A percentile compares a stretch with the other conserved stretches of the same genome.
phyloP scores from a whole-genome alignment of 805 yeast species.

The Pichia eremophila region DNA sequence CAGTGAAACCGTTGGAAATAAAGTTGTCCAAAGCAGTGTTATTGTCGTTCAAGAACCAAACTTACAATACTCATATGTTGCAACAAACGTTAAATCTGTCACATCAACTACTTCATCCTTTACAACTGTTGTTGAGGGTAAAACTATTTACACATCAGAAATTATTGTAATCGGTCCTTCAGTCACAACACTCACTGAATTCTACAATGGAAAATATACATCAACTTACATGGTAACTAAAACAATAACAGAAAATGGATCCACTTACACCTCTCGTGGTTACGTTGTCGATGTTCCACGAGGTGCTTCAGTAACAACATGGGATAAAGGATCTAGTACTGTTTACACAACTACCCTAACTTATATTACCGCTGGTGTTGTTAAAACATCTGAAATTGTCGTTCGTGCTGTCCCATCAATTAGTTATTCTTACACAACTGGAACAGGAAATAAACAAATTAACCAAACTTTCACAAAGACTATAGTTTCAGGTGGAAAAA shows the following conservation, averaged over 20 bases:
- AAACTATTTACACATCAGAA: neutral
- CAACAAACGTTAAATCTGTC: neutral
- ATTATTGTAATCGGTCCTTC: slow-evolving; percentile 5
- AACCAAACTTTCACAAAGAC: neutral
- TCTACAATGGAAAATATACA: neutral
- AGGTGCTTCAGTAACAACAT: neutral
- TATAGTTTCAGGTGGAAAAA: neutral
- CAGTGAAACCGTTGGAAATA: neutral
- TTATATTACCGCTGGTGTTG: neutral
- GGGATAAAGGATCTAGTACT: neutral
- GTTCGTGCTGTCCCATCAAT: neutral
- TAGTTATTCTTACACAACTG: neutral
- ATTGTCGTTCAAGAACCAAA: slow-evolving; percentile 2
- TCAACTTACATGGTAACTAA: neutral
- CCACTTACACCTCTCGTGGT: neutral
- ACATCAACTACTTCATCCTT: neutral
- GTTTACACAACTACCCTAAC: neutral
- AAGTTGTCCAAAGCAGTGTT: neutral
- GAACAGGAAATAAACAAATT: neutral
- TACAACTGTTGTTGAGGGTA: neutral
- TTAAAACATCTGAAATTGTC: neutral
- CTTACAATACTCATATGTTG: neutral
- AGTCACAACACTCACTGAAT: neutral
- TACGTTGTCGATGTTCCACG: neutral
- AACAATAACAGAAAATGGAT: neutral